Base-by-base conservation (phyloP, 768 basidiomycete genomes). In the Strobilomyces echinocephalus region DNA sequence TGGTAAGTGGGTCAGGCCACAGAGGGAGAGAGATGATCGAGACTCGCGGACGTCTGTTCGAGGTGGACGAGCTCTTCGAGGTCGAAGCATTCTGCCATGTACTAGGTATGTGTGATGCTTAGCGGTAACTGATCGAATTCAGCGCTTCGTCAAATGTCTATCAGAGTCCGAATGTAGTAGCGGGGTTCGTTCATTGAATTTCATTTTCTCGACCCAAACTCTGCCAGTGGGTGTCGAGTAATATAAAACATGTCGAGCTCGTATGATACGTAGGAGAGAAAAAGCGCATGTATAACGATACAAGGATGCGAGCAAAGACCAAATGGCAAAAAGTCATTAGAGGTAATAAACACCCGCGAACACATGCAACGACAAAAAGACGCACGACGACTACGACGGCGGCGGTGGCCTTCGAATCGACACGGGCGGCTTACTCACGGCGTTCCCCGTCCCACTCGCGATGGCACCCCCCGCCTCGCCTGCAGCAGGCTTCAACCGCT, bases 401-500 rank as follows among this genome's bases (percentile, higher is more conserved):
- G 63, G 50, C 11, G 63, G 64, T 21, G 69, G 73, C 42, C 73
- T 69, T 59, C 69, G 64, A 46, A 74, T 54, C 18, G 55, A 47
- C 10, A 74, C 61, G 21, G 70, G 70, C 5, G 75, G 73, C 53
- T 72, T 69, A 46, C 46, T 56, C n/a, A n/a, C 49, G 24, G 55
- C 39, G 16, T 28, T 40, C 10, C 35, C 24, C 20, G 39, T 35
- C 8, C n/a, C 47, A 1, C 47, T 49, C 1, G 21, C 45, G 15
- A 35, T 52, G 9, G 30, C 45, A 15, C 18, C n/a, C 4, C 8
- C 18, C 7, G 28, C 47, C 24, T 67, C 64, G 3, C 34, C 51
- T 2, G 79, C 79, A 3, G 81, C 79, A 45, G 81, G 81, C 63
- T 85, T 87, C 49, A 85, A 56, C 41, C 87, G 80, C 63, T 88